These are phyloP conservation scores for Fusarium sp. DNA, from an alignment of 2,329 filamentous ascomycete genomes.

Conservation along the genomic window DNA sequence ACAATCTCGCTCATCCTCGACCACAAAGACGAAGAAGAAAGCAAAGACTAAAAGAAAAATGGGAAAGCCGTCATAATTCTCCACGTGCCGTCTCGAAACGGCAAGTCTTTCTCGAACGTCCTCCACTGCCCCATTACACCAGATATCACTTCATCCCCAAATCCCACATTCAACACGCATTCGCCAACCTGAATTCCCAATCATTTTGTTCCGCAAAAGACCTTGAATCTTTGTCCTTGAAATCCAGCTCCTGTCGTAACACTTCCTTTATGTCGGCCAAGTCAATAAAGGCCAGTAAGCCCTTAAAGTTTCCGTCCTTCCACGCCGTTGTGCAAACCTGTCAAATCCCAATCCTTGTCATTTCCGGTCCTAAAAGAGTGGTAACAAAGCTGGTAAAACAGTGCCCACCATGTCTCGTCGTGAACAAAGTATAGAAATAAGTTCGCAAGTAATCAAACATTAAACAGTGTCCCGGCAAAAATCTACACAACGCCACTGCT, in stretches of 20 bases:
- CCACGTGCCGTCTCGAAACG: slow-evolving; percentile 35
- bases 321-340: slow-evolving; percentile 27
- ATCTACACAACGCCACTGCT: slow-evolving; percentile 43
- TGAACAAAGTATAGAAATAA: slow-evolving; percentile 32
- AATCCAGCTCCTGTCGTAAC: slow-evolving; percentile 13
- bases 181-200: slow-evolving; percentile 4
- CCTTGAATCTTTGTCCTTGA: background rate
- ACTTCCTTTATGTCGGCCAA: slow-evolving; percentile 1
- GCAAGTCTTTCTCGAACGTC: slow-evolving; percentile 23
- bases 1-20: slow-evolving; percentile 38
- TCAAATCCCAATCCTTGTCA: slow-evolving; percentile 30
- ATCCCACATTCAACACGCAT: background rate
- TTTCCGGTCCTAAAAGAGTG: slow-evolving; percentile 43
- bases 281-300: slow-evolving; percentile 24
- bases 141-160: slow-evolving; percentile 2
- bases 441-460: slow-evolving; percentile 34
- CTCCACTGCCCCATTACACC: slow-evolving; percentile 44
- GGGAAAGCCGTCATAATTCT: slow-evolving; percentile 34
- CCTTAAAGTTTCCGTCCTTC: slow-evolving; percentile 37
- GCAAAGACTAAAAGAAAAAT: slow-evolving; percentile 39
- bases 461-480: slow-evolving; percentile 47
- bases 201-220: slow-evolving; percentile 7
- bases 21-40: slow-evolving; percentile 29
- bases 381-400: slow-evolving; percentile 32
- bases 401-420: slow-evolving; percentile 37